Percentiles rank a stretch among this genome's conserved stretches.
phyloP scores from a whole-genome alignment of 2,329 filamentous ascomycete genomes.

The Claviceps spartinae region DNA sequence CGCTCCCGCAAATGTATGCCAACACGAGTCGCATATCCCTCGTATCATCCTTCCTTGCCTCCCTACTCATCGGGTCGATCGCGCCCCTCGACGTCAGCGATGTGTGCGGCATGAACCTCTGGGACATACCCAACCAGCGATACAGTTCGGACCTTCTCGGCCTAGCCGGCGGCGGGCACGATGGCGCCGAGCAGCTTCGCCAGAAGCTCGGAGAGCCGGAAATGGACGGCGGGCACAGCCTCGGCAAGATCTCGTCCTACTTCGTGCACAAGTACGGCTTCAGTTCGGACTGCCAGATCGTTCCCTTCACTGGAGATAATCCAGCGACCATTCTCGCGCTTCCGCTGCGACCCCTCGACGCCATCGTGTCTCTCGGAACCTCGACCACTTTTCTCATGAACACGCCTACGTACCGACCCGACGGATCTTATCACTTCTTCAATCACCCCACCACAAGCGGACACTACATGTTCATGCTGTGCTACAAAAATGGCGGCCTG shows the following conservation, averaged over 20 bases:
- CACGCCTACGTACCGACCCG: slow-evolving; percentile 78
- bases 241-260: slow-evolving; percentile 66
- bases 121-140: slow-evolving; percentile 63
- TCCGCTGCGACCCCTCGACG: slow-evolving; percentile 74
- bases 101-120: slow-evolving; percentile 92
- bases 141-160: slow-evolving; percentile 67
- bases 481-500: slow-evolving; percentile 95
- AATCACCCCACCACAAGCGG: slow-evolving; percentile 86
- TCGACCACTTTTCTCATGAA: slow-evolving; percentile 97
- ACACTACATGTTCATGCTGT: slow-evolving; percentile 99
- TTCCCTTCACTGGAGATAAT: slow-evolving; percentile 91
- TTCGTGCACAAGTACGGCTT: slow-evolving; percentile 72
- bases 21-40: slow-evolving; percentile 77
- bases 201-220: slow-evolving; percentile 69
- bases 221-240: slow-evolving; percentile 63
- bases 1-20: slow-evolving; percentile 68
- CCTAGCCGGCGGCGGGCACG: slow-evolving; percentile 59
- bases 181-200: slow-evolving; percentile 47
- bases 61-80: slow-evolving; percentile 70
- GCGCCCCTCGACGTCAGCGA: slow-evolving; percentile 90
- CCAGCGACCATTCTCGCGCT: slow-evolving; percentile 87
- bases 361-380: slow-evolving; percentile 88
- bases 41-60: slow-evolving; percentile 90
- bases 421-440: slow-evolving; percentile 92
- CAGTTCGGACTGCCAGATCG: slow-evolving; percentile 56